Conservation (phyloP, 306 rosid species). For the Sindora glabra region DNA sequence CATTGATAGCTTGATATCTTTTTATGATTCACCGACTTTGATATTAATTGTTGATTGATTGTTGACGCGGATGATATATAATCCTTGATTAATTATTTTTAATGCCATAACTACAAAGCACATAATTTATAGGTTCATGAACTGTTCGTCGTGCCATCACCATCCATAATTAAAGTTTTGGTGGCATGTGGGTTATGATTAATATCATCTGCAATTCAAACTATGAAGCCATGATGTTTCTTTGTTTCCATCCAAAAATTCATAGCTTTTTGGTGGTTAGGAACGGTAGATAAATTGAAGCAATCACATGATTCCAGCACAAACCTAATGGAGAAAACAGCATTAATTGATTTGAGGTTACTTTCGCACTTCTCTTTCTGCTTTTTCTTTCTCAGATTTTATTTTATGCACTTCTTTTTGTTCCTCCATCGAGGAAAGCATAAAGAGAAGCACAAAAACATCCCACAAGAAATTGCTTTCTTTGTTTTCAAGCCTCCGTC, state of each 20-base stretch:
- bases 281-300: conserved; percentile 73
- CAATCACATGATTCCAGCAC: conserved; percentile 56
- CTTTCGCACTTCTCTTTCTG: conserved; percentile 29
- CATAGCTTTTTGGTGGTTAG: conserved; percentile 53
- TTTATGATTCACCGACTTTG: too few relatives aligned
- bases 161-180: conserved; percentile 66
- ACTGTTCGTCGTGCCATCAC: conserved; percentile 15
- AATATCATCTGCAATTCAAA: conserved; percentile 51
- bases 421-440: conserved; percentile 33
- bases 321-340: conserved; percentile 27
- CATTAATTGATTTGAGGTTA: conserved; percentile 33
- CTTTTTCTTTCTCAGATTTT: conserved; percentile 18
- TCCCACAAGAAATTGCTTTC: conserved; percentile 42
- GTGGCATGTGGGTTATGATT: conserved; percentile 76
- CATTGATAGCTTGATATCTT: too few relatives aligned
- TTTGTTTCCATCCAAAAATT: background rate
- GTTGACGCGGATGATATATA: background rate
- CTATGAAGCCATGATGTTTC: conserved; percentile 3
- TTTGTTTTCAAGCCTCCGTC: conserved; percentile 35
- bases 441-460: conserved; percentile 28
- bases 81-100: conserved; percentile 10
- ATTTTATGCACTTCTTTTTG: conserved; percentile 15
- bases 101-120: conserved; percentile 7
- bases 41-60: too few relatives aligned
- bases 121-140: background rate